phyloP scores from a whole-genome alignment of 2,329 filamentous ascomycete genomes.

The Fusarium sambucinum region DNA sequence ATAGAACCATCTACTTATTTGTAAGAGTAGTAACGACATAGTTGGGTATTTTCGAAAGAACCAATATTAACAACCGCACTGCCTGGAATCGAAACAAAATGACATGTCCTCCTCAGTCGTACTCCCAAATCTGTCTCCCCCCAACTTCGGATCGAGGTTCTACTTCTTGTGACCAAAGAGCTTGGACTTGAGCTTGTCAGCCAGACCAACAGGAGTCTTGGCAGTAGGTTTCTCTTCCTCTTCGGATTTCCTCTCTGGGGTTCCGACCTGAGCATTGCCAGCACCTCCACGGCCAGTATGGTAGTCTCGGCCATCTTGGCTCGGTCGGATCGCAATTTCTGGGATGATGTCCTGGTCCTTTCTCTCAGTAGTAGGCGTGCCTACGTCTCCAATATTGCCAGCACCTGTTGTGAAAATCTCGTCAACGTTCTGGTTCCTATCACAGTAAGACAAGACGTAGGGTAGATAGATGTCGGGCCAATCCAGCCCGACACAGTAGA shows the following conservation, averaged over 20 bases:
- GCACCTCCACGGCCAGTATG: conserved; percentile 72
- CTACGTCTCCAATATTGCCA: conserved; percentile 68
- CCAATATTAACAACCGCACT: conserved; percentile 28
- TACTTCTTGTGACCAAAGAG: conserved; percentile 65
- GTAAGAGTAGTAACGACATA: conserved; percentile 37
- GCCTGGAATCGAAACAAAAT: neutral
- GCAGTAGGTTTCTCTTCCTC: conserved; percentile 48
- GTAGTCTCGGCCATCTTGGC: conserved; percentile 62
- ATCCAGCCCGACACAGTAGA: neutral
- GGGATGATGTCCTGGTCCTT: conserved; percentile 66
- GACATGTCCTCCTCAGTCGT: conserved; percentile 8
- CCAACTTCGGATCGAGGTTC: neutral
- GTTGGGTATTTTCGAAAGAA: conserved; percentile 46
- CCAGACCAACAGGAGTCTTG: conserved; percentile 58
- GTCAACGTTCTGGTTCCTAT: conserved; percentile 14
- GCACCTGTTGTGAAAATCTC: conserved; percentile 56
- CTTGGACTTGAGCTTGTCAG: conserved; percentile 70
- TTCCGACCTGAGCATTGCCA: conserved; percentile 64
- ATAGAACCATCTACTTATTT: conserved; percentile 18
- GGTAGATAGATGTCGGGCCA: neutral
- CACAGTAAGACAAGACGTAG: neutral
- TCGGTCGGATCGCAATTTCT: conserved; percentile 63
- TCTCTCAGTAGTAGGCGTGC: conserved; percentile 55
- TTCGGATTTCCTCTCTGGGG: conserved; percentile 49
- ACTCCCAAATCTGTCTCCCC: conserved; percentile 1